Percentiles rank a stretch among this genome's conserved stretches.
Conservation (phyloP, 1,284 basidiomycete genomes). For the Pascua sp. region DNA sequence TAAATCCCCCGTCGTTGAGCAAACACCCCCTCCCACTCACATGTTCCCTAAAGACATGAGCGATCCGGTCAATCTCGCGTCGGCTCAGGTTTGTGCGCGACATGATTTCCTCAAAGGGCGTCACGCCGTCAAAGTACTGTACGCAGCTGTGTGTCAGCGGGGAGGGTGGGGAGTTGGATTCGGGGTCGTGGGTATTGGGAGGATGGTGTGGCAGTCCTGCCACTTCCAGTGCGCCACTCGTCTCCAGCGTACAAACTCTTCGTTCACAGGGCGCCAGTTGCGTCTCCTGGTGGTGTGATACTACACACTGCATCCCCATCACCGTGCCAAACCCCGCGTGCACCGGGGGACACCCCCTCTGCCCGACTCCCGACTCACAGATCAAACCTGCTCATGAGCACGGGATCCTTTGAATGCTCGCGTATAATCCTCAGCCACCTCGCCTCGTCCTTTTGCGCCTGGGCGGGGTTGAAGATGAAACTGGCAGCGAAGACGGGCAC, state of each 20-base stretch:
- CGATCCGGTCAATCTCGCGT: conserved; percentile 39
- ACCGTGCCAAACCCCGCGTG: not conserved
- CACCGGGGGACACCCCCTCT: not conserved
- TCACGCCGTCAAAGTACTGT: conserved; percentile 46
- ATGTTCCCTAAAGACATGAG: conserved; percentile 38
- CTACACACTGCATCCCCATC: not conserved
- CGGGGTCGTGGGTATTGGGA: too few relatives aligned
- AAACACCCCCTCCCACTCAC: conserved; percentile 25
- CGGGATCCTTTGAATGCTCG: conserved; percentile 30
- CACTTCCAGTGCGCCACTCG: too few relatives aligned
- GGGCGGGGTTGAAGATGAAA: conserved; percentile 40
- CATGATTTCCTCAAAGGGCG: conserved; percentile 46
- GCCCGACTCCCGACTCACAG: conserved; percentile 23
- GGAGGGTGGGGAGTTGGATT: too few relatives aligned
- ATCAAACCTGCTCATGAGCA: conserved; percentile 43
- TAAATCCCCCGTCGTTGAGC: too few relatives aligned
- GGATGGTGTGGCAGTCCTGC: not conserved
- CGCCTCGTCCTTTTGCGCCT: conserved; percentile 45
- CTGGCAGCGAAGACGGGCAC: conserved; percentile 32
- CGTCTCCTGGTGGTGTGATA: too few relatives aligned
- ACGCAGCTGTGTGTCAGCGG: conserved; percentile 29
- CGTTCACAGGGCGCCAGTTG: not conserved
- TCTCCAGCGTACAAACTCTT: not conserved
- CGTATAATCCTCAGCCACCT: conserved; percentile 44
- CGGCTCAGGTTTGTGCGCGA: conserved; percentile 43